Evolutionary conservation across 352 stramenopile genomes (phyloP).

Genomic region (Globisporangium splendens): DNA sequence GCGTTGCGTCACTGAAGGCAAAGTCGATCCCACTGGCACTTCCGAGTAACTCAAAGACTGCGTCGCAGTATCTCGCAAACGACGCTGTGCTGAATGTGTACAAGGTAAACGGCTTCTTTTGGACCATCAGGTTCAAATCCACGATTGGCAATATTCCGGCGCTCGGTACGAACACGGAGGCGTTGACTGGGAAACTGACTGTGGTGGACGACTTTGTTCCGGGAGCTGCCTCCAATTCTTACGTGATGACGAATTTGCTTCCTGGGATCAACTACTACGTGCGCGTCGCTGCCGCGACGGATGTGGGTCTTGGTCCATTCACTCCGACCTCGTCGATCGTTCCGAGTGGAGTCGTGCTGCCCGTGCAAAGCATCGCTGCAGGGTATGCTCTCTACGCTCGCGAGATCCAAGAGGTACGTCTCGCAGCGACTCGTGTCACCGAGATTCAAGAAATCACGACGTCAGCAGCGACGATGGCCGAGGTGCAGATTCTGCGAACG

Average conservation of each 20-base stretch:
- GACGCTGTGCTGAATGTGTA: constrained; percentile 42
- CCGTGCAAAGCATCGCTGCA: constrained; percentile 46
- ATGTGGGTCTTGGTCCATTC: constrained; percentile 51
- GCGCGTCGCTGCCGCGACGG: constrained; percentile 51
- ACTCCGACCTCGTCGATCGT: constrained; percentile 31
- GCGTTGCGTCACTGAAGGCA: constrained; percentile 22
- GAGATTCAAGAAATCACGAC: constrained; percentile 73
- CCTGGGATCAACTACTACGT: constrained; percentile 69
- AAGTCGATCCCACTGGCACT: constrained; percentile 55
- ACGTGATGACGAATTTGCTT: constrained; percentile 45
- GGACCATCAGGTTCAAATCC: constrained; percentile 80
- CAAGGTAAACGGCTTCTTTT: constrained; percentile 78
- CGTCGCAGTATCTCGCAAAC: constrained; percentile 34
- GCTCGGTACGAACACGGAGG: constrained; percentile 26
- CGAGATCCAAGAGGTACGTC: constrained; percentile 68
- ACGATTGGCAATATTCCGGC: constrained; percentile 62
- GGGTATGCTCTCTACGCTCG: constrained; percentile 54
- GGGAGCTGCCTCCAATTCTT: constrained; percentile 33
- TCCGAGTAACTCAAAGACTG: constrained; percentile 16
- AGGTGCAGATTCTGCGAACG: constrained; percentile 71
- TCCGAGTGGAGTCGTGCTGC: constrained; percentile 40
- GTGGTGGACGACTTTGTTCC: constrained; percentile 40
- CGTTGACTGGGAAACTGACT: constrained; percentile 24
- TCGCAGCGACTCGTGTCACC: constrained; percentile 58
- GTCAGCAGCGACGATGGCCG: constrained; percentile 50